Conservation (phyloP, 2,329 filamentous ascomycete species). For the Aspergillus sp. region DNA sequence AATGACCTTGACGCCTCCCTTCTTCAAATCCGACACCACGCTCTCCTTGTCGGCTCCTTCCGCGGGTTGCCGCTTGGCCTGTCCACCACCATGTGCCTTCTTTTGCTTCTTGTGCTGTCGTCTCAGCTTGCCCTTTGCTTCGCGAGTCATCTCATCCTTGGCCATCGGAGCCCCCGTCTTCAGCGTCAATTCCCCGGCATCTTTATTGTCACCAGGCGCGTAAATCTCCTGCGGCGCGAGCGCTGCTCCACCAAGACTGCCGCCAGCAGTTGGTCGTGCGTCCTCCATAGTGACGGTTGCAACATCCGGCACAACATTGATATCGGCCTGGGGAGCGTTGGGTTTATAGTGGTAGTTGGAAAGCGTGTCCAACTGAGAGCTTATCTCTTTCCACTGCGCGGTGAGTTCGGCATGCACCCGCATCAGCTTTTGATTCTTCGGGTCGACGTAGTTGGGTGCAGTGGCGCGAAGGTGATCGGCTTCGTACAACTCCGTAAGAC, state of each 20-base stretch:
- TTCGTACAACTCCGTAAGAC: slow-evolving; percentile 88
- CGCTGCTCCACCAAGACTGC: slow-evolving; percentile 48
- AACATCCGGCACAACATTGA: slow-evolving; percentile 82
- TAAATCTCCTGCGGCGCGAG: slow-evolving; percentile 94
- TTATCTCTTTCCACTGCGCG: slow-evolving; percentile 71
- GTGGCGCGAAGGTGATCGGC: slow-evolving; percentile 73
- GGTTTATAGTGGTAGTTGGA: slow-evolving; percentile 95
- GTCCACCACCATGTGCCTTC: slow-evolving; percentile 49
- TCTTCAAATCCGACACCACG: slow-evolving; percentile 61
- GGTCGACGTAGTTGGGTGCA: slow-evolving; percentile 72
- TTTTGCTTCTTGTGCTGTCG: slow-evolving; percentile 78
- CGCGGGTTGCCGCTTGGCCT: slow-evolving; percentile 36
- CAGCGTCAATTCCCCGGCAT: slow-evolving; percentile 62
- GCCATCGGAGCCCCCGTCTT: slow-evolving; percentile 71
- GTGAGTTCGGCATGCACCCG: slow-evolving; percentile 78
- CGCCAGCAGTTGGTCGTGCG: slow-evolving; percentile 73
- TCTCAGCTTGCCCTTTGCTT: slow-evolving; percentile 69
- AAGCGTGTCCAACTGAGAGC: slow-evolving; percentile 72
- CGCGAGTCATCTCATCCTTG: slow-evolving; percentile 75
- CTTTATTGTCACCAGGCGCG: slow-evolving; percentile 56
- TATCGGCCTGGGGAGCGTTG: slow-evolving; percentile 66
- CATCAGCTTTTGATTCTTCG: slow-evolving; percentile 69
- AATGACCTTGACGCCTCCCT: slow-evolving; percentile 84
- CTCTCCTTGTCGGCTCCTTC: slow-evolving; percentile 39
- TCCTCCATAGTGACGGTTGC: slow-evolving; percentile 94